Evolutionary conservation across 2,329 filamentous ascomycete genomes (phyloP).

Genomic region (Balansia obtecta): DNA sequence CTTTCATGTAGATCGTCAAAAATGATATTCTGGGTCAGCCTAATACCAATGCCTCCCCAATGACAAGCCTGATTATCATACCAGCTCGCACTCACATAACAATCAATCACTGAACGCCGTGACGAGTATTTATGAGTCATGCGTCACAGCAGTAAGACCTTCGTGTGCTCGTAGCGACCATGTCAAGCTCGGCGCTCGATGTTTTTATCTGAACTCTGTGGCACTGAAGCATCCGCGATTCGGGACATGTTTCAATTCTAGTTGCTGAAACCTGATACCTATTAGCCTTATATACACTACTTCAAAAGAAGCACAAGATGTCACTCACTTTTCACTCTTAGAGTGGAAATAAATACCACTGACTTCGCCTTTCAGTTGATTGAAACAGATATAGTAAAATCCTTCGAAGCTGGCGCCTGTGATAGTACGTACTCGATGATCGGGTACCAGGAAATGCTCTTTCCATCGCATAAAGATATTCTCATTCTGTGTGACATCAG

Average conservation of each 20-base stretch:
- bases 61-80: not conserved
- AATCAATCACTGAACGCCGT: not conserved
- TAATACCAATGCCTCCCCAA: not conserved
- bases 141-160: too few species aligned
- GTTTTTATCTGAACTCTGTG: slow-evolving; percentile 57
- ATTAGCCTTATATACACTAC: not conserved
- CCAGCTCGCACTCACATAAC: not conserved
- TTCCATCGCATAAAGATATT: slow-evolving; percentile 99
- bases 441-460: slow-evolving; percentile 91
- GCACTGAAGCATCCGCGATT: slow-evolving; percentile 74
- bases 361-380: slow-evolving; percentile 75
- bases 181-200: not conserved
- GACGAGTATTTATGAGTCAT: not conserved
- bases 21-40: too few species aligned
- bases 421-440: slow-evolving; percentile 84
- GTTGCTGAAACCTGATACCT: slow-evolving; percentile 65
- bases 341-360: slow-evolving; percentile 96
- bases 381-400: slow-evolving; percentile 99
- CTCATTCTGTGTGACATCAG: slow-evolving; percentile 67
- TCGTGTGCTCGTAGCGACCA: not conserved
- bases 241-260: slow-evolving; percentile 80
- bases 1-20: not conserved
- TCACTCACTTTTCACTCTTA: slow-evolving; percentile 85
- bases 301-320: not conserved
- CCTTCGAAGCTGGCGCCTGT: slow-evolving; percentile 93